Base-by-base conservation (phyloP, 495 filamentous ascomycete genomes). In the Tuber borchii region DNA sequence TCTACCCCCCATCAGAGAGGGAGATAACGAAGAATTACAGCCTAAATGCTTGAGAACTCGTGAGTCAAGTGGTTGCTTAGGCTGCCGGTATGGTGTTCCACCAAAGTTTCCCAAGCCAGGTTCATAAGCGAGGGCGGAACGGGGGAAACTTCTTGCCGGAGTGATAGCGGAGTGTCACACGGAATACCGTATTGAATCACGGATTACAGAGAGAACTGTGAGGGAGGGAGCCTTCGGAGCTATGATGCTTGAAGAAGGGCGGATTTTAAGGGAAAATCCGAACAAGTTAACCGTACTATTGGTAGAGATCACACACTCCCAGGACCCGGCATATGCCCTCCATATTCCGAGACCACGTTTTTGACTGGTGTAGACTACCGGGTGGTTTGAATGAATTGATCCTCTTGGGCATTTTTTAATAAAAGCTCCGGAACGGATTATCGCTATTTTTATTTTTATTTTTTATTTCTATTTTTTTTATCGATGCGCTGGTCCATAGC, bases 181-280 rank as follows among this genome's bases (percentile, higher is more conserved):
- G 48, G 4, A 26, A n/a, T n/a, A n/a, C n/a, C n/a, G n/a, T 26
- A 5, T 26, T 26, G 22, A 56, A 56, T 26, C 51, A 26, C 12
- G n/a, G 51, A 56, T 48, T 2, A 37, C 34, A 2, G 34, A 37
- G 34, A 37, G 34, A n/a, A n/a, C 34, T 20, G 46, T 26, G 10
- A 10, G 26, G 56, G 56, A 61, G 56, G 56, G 56, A 61, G 56
- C 56, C 31, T 61, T 61, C 56, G 56, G 56, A 61, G 56, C n/a
- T 43, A 43, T 43, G 42, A 6, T 61, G n/a, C n/a, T n/a, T n/a
- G n/a, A n/a, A 16, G n/a, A 31, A 16, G n/a, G 56, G 22, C 51
- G n/a, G n/a, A 20, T 20, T 56, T 26, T 26, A 14, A 56, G 56
- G n/a, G 10, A 14, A 61, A 61, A 16, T 61, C n/a, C n/a, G n/a